phyloP scores from a whole-genome alignment of 2,329 filamentous ascomycete genomes.

The Colletotrichum sp. region DNA sequence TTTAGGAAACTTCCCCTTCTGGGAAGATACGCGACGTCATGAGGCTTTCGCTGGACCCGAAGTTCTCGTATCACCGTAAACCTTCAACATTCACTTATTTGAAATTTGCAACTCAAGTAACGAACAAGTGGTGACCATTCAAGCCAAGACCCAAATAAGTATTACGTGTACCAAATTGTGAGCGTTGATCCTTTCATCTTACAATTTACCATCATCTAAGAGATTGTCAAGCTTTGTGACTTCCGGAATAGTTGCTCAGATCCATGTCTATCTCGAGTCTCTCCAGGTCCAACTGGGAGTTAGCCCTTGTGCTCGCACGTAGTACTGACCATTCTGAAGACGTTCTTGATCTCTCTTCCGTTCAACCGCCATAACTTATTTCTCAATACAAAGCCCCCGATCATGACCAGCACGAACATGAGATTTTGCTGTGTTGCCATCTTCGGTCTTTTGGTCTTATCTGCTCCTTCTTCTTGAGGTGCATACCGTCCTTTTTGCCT shows the following conservation, averaged over 20 bases:
- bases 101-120: too few relatives aligned
- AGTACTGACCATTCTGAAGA: slow-evolving; percentile 48
- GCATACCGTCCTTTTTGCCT: slow-evolving; percentile 10
- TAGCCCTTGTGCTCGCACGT: slow-evolving; percentile 48
- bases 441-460: slow-evolving; percentile 43
- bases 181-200: slow-evolving; percentile 20
- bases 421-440: slow-evolving; percentile 40
- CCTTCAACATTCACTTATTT: neutral
- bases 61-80: neutral
- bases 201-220: slow-evolving; percentile 29
- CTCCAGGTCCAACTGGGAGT: slow-evolving; percentile 37
- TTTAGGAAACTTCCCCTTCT: neutral
- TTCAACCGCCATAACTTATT: slow-evolving; percentile 52
- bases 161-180: neutral
- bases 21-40: neutral
- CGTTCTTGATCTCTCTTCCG: slow-evolving; percentile 51
- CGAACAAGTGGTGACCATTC: neutral
- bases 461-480: slow-evolving; percentile 37
- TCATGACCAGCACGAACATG: slow-evolving; percentile 43
- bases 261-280: slow-evolving; percentile 49
- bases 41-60: neutral
- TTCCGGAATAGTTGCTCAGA: slow-evolving; percentile 48
- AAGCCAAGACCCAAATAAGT: too few relatives aligned
- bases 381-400: slow-evolving; percentile 50
- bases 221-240: slow-evolving; percentile 34